These are phyloP conservation scores for Tulasnella sp. DNA, from an alignment of 768 basidiomycete genomes.

Conservation along the genomic window DNA sequence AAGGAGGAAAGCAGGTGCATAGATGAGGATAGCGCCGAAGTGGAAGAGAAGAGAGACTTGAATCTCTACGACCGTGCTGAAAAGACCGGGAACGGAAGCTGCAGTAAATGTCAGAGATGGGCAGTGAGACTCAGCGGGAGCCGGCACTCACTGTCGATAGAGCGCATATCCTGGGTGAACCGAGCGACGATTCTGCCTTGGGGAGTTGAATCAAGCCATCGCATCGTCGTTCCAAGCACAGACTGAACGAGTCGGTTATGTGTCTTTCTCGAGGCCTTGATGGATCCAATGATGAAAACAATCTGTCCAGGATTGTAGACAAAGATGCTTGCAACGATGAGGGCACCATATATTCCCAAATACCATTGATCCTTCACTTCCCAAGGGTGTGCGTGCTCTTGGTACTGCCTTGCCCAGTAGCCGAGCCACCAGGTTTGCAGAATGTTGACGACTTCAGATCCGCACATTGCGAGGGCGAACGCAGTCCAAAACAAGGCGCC, in stretches of 20 bases:
- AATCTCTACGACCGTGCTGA: constrained; percentile 8
- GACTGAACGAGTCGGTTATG: constrained; percentile 42
- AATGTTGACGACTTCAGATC: constrained; percentile 18
- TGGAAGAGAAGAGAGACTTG: constrained; percentile 17
- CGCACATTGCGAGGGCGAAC: constrained; percentile 17
- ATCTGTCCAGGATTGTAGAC: constrained; percentile 28
- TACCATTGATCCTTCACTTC: constrained; percentile 32
- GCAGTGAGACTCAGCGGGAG: not conserved
- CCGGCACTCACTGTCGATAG: constrained; percentile 9
- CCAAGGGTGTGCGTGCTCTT: constrained; percentile 18
- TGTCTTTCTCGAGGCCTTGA: constrained; percentile 44
- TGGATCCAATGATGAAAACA: constrained; percentile 36
- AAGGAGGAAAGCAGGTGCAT: constrained; percentile 17
- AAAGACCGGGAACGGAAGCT: not conserved
- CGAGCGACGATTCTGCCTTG: constrained; percentile 20
- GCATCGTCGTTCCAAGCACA: constrained; percentile 45
- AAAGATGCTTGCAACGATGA: constrained; percentile 26
- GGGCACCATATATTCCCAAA: constrained; percentile 32
- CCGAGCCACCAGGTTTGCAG: constrained; percentile 35
- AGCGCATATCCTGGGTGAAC: constrained; percentile 18
- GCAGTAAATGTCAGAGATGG: not conserved
- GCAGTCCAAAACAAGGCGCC: constrained; percentile 25
- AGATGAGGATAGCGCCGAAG: constrained; percentile 16
- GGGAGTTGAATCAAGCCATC: constrained; percentile 20
- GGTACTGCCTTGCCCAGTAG: constrained; percentile 18